phyloP scores from a whole-genome alignment of 2,329 filamentous ascomycete species.

The Fusarium virguliforme region DNA sequence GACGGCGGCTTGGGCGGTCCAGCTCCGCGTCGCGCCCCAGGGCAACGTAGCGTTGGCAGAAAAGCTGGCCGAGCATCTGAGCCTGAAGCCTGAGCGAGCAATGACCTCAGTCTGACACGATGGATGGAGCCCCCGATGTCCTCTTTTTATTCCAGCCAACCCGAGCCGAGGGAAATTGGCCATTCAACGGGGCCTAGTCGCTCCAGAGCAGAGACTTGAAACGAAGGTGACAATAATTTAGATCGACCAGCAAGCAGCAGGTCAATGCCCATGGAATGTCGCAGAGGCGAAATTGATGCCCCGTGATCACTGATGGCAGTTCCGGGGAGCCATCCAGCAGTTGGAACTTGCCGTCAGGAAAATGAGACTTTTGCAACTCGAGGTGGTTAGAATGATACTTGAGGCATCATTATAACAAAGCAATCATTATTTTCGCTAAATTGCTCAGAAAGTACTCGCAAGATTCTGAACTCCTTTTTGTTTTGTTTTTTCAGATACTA shows the following conservation, averaged over 20 bases:
- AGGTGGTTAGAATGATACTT: neutral
- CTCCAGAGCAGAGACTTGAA: constrained; percentile 38
- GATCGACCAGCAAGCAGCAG: constrained; percentile 41
- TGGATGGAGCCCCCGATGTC: constrained; percentile 42
- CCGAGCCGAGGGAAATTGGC: constrained; percentile 41
- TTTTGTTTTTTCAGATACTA: neutral
- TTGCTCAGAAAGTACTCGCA: no score
- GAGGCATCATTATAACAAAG: neutral
- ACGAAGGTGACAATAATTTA: constrained; percentile 40
- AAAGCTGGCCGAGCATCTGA: constrained; percentile 41
- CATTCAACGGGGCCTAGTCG: constrained; percentile 26
- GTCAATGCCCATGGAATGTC: neutral
- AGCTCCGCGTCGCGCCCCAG: constrained; percentile 30
- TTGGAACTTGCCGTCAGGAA: neutral
- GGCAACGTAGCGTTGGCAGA: constrained; percentile 23
- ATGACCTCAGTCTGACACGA: constrained; percentile 51
- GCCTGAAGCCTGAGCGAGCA: constrained; percentile 43
- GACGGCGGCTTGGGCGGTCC: constrained; percentile 22
- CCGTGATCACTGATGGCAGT: constrained; percentile 3
- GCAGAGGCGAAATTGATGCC: constrained; percentile 10
- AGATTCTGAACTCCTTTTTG: neutral
- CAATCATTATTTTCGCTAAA: no score
- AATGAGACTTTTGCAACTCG: neutral
- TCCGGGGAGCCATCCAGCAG: constrained; percentile 2
- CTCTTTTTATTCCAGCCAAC: constrained; percentile 38